Evolutionary conservation across 805 yeast species (phyloP).

Genomic region (Yarrowia deformans): DNA sequence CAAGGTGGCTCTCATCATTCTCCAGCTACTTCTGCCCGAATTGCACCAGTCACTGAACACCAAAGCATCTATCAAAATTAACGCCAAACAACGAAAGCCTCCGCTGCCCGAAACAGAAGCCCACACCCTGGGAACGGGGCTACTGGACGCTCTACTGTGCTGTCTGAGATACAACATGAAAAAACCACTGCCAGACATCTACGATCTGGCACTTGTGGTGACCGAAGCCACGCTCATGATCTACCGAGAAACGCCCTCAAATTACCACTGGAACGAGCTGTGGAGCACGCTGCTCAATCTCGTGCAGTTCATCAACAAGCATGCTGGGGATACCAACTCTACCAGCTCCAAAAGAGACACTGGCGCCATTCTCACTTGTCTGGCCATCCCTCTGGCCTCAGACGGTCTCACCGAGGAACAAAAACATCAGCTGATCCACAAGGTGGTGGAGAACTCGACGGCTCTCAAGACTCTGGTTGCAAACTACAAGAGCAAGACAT

Average conservation of each 20-base stretch:
- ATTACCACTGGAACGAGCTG: slow-evolving; percentile 53
- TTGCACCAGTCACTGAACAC: slow-evolving; percentile 40
- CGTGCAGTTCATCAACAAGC: slow-evolving; percentile 45
- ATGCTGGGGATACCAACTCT: slow-evolving; percentile 40
- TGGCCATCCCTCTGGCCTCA: slow-evolving; percentile 26
- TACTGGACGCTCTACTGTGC: slow-evolving; percentile 49
- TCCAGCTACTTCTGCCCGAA: slow-evolving; percentile 50
- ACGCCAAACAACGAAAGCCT: slow-evolving; percentile 44
- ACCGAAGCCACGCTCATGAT: neutral
- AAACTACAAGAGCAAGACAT: slow-evolving; percentile 34
- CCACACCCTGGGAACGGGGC: slow-evolving; percentile 49
- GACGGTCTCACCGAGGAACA: slow-evolving; percentile 19
- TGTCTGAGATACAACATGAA: slow-evolving; percentile 50
- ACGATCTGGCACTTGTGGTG: slow-evolving; percentile 44
- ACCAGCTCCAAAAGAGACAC: slow-evolving; percentile 44
- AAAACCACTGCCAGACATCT: slow-evolving; percentile 46
- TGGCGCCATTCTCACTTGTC: slow-evolving; percentile 41
- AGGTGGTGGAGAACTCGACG: slow-evolving; percentile 27
- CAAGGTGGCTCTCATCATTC: slow-evolving; percentile 47
- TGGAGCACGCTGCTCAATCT: slow-evolving; percentile 51
- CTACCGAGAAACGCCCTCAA: slow-evolving; percentile 37
- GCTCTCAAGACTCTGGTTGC: slow-evolving; percentile 31
- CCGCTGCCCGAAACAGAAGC: slow-evolving; percentile 45
- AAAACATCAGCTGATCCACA: slow-evolving; percentile 24
- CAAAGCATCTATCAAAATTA: slow-evolving; percentile 31